phyloP scores from a whole-genome alignment of 805 yeast genomes.

The Wickerhamiella azyma region DNA sequence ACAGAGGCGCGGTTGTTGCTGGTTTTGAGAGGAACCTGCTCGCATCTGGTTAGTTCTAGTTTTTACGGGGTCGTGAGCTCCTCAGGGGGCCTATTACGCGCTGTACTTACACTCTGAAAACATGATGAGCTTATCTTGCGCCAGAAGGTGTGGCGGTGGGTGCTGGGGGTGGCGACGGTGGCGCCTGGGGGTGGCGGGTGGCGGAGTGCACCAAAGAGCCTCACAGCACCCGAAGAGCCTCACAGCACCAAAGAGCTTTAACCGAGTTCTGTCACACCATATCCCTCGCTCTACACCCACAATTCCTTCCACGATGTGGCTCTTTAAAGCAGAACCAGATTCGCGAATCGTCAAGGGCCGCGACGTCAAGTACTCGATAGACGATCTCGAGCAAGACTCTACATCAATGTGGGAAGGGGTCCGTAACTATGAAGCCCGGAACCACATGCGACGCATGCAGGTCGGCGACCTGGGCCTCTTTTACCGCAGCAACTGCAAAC shows the following conservation, averaged over 20 bases:
- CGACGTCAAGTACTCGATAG: slow-evolving; percentile 37
- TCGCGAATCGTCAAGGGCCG: slow-evolving; percentile 36
- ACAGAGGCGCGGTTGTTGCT: slow-evolving; percentile 22
- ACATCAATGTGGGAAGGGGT: slow-evolving; percentile 48
- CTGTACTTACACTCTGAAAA: slow-evolving; percentile 10
- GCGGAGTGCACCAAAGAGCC: neutral
- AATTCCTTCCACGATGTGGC: slow-evolving; percentile 28
- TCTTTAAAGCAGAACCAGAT: slow-evolving; percentile 43
- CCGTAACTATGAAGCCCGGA: slow-evolving; percentile 43
- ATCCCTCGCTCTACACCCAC: too few species aligned
- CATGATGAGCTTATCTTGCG: slow-evolving; percentile 4
- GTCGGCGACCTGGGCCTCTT: slow-evolving; percentile 36
- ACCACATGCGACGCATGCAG: slow-evolving; percentile 36
- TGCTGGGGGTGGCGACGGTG: neutral
- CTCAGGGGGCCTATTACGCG: neutral
- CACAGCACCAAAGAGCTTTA: too few species aligned
- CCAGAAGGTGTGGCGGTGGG: neutral
- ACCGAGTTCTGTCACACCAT: neutral
- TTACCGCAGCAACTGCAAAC: slow-evolving; percentile 41
- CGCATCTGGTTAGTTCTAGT: slow-evolving; percentile 20
- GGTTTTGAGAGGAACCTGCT: slow-evolving; percentile 27
- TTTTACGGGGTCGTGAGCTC: too few species aligned
- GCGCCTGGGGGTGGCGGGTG: neutral
- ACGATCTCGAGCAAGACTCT: slow-evolving; percentile 29
- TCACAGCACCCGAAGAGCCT: too few species aligned